Conservation (phyloP, 495 filamentous ascomycete genomes). For the Immersiella caudata region DNA sequence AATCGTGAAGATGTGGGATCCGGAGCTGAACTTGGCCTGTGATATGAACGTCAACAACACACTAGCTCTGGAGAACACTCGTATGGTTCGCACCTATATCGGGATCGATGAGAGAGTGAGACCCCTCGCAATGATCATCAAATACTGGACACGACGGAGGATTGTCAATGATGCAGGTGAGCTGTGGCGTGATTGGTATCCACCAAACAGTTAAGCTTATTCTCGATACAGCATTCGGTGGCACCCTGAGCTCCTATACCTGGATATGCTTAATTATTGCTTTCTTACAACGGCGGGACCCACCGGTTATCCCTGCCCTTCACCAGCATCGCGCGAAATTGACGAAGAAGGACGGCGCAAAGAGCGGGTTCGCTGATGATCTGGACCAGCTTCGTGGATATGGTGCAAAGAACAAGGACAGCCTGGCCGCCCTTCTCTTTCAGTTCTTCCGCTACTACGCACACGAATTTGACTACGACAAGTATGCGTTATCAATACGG, state of each 20-base stretch:
- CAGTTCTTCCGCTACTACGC: slow-evolving; percentile 94
- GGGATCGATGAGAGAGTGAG: slow-evolving; percentile 89
- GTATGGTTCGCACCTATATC: slow-evolving; percentile 98
- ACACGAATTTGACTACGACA: slow-evolving; percentile 89
- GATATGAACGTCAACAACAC: slow-evolving; percentile 99
- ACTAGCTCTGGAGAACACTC: slow-evolving; percentile 89
- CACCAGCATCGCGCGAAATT: slow-evolving; percentile 74
- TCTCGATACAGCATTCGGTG: slow-evolving; percentile 70
- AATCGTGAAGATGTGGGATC: slow-evolving; percentile 99
- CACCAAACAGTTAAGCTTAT: slow-evolving; percentile 14
- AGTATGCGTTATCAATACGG: slow-evolving; percentile 81
- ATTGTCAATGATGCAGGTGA: slow-evolving; percentile 94
- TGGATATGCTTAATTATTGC: slow-evolving; percentile 99
- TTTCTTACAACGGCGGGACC: slow-evolving; percentile 87
- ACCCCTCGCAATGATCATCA: slow-evolving; percentile 91
- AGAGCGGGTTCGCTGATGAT: slow-evolving; percentile 84
- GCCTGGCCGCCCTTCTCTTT: slow-evolving; percentile 80
- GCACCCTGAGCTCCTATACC: slow-evolving; percentile 97
- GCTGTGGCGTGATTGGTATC: slow-evolving; percentile 31
- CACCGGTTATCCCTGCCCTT: slow-evolving; percentile 83
- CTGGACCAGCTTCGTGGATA: slow-evolving; percentile 69
- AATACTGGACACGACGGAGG: slow-evolving; percentile 92
- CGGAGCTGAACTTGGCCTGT: slow-evolving; percentile 84
- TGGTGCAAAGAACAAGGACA: slow-evolving; percentile 80
- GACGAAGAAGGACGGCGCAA: slow-evolving; percentile 56